These are phyloP conservation scores for Xylaria digitata DNA, from an alignment of 2,329 filamentous ascomycete species.

Conservation along the genomic window DNA sequence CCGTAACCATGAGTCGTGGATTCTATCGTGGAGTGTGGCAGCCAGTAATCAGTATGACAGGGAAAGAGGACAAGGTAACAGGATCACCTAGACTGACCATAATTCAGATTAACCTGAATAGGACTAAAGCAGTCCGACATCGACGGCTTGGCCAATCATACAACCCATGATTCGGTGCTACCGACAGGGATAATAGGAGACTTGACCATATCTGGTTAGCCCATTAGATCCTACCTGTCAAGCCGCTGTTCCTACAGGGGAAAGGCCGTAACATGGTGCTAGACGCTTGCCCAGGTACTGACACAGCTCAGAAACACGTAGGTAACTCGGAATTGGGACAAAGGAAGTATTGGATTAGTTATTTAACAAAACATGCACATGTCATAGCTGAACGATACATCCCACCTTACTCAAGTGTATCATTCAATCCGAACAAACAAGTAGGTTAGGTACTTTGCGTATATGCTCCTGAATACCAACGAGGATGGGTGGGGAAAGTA, in stretches of 20 bases:
- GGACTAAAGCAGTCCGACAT: constrained; percentile 12
- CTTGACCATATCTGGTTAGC: constrained; percentile 15
- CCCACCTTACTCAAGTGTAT: too few relatives aligned
- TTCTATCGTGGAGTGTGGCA: constrained; percentile 4
- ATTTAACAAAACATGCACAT: too few relatives aligned
- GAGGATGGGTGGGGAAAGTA: too few relatives aligned
- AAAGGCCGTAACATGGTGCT: constrained; percentile 23
- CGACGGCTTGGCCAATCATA: constrained; percentile 4
- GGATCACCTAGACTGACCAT: not conserved
- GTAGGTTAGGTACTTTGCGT: too few relatives aligned
- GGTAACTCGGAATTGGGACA: too few relatives aligned
- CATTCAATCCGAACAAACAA: too few relatives aligned
- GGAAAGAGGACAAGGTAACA: not conserved
- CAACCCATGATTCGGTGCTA: constrained; percentile 4
- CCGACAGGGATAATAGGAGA: not conserved
- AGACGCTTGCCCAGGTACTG: not conserved
- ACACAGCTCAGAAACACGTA: too few relatives aligned
- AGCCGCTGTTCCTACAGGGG: constrained; percentile 17
- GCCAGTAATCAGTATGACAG: not conserved
- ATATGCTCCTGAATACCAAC: too few relatives aligned
- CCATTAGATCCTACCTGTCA: not conserved
- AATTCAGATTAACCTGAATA: constrained; percentile 1
- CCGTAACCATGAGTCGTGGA: constrained; percentile 6
- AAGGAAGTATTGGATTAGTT: too few relatives aligned
- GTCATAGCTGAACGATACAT: too few relatives aligned